Conservation (phyloP, 192 early-diverging fungal species). For the Umbelopsis sp. region DNA sequence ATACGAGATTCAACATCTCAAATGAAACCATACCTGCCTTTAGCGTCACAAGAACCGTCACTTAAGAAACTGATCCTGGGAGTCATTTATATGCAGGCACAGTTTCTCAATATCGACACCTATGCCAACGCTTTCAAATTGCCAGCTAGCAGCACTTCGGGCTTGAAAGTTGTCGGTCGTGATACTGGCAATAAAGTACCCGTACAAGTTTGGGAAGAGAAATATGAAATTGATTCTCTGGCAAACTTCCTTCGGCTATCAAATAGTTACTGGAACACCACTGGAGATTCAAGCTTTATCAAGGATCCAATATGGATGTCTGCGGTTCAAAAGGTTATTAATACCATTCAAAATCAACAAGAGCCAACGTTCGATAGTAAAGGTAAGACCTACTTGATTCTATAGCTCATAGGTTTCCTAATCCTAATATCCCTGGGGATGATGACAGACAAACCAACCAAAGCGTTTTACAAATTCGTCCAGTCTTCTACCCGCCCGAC, state of each 20-base stretch:
- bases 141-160: slow-evolving; percentile 31
- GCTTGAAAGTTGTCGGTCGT: not conserved
- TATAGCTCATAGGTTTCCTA: slow-evolving; percentile 17
- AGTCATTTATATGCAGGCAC: slow-evolving; percentile 60
- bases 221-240: slow-evolving; percentile 69
- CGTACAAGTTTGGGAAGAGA: slow-evolving; percentile 52
- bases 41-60: slow-evolving; percentile 33
- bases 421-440: slow-evolving; percentile 23
- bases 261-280: slow-evolving; percentile 51
- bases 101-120: slow-evolving; percentile 30
- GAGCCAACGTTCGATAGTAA: slow-evolving; percentile 40
- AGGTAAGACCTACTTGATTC: slow-evolving; percentile 13
- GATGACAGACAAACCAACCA: slow-evolving; percentile 28
- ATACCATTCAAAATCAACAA: slow-evolving; percentile 45
- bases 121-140: slow-evolving; percentile 68
- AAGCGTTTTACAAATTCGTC: slow-evolving; percentile 33
- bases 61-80: slow-evolving; percentile 56
- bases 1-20: slow-evolving; percentile 73
- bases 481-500: slow-evolving; percentile 30
- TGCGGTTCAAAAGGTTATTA: slow-evolving; percentile 48
- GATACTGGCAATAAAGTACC: not conserved
- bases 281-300: slow-evolving; percentile 44
- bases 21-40: slow-evolving; percentile 56
- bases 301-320: slow-evolving; percentile 41
- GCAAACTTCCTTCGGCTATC: slow-evolving; percentile 64